phyloP scores from a whole-genome alignment of 495 filamentous ascomycete species.

The Daldinia decipiens region DNA sequence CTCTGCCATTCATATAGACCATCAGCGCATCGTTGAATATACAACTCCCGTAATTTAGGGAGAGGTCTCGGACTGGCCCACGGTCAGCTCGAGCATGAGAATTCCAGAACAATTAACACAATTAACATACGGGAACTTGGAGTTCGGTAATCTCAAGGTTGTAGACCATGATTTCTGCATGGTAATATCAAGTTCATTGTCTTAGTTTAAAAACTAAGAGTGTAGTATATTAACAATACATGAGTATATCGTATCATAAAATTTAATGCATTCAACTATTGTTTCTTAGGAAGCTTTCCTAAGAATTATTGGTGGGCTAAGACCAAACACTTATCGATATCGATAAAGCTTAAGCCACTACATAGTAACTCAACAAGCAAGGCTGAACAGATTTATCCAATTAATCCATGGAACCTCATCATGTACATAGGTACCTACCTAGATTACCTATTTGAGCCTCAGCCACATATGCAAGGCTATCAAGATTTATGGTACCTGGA shows the following conservation, averaged over 20 bases:
- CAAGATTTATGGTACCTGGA: background rate
- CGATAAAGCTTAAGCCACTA: background rate
- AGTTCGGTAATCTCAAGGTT: constrained; percentile 61
- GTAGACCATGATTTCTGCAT: constrained; percentile 63
- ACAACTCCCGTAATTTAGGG: constrained; percentile 61
- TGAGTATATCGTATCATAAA: constrained; percentile 18
- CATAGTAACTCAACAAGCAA: background rate
- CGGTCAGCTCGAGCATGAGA: constrained; percentile 34
- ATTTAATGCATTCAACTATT: background rate
- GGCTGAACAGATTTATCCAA: background rate
- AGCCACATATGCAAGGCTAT: background rate
- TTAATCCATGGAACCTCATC: too few relatives aligned
- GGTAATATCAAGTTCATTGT: constrained; percentile 42
- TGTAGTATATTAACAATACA: constrained; percentile 2
- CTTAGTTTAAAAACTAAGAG: constrained; percentile 3
- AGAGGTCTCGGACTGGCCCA: constrained; percentile 58
- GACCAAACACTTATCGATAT: background rate
- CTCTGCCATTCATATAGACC: constrained; percentile 89
- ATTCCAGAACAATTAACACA: background rate
- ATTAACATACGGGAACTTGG: constrained; percentile 58
- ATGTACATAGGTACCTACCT: too few relatives aligned
- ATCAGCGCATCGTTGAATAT: constrained; percentile 83
- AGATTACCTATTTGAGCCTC: constrained; percentile 1
- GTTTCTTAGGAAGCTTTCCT: background rate
- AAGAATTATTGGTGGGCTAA: background rate